These are phyloP conservation scores for Rugonectria rugulosa DNA, from an alignment of 2,329 filamentous ascomycete genomes.

Conservation along the genomic window DNA sequence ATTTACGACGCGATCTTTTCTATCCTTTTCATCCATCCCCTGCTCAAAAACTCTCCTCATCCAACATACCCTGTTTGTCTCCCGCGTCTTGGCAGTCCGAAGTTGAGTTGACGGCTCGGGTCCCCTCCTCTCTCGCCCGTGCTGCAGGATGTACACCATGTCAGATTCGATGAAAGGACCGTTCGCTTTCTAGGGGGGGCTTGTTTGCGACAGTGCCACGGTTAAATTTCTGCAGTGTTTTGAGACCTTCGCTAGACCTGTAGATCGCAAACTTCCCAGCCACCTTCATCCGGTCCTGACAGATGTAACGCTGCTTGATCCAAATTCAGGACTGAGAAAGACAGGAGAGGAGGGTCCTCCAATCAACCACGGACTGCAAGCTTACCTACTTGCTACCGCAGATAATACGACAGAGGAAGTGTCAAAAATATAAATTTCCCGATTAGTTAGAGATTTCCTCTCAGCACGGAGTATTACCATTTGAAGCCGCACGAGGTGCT, in stretches of 20 bases:
- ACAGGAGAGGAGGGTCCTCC: constrained; percentile 1
- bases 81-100: background rate
- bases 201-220: constrained; percentile 22
- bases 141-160: constrained; percentile 10
- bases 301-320: constrained; percentile 5
- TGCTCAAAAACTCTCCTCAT: background rate
- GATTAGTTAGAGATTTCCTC: too few species aligned
- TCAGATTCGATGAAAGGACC: constrained; percentile 25
- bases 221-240: constrained; percentile 29
- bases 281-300: constrained; percentile 2
- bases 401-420: too few species aligned
- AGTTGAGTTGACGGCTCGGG: background rate
- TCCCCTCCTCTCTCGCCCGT: background rate
- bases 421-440: too few species aligned
- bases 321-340: constrained; percentile 9
- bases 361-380: background rate
- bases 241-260: constrained; percentile 27
- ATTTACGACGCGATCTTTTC: background rate
- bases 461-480: too few species aligned
- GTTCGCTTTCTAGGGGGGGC: constrained; percentile 22
- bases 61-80: background rate
- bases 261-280: constrained; percentile 27
- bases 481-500: too few species aligned
- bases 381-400: too few species aligned
- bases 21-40: background rate